phyloP scores from a whole-genome alignment of 768 basidiomycete species.

The Suillus sp. region DNA sequence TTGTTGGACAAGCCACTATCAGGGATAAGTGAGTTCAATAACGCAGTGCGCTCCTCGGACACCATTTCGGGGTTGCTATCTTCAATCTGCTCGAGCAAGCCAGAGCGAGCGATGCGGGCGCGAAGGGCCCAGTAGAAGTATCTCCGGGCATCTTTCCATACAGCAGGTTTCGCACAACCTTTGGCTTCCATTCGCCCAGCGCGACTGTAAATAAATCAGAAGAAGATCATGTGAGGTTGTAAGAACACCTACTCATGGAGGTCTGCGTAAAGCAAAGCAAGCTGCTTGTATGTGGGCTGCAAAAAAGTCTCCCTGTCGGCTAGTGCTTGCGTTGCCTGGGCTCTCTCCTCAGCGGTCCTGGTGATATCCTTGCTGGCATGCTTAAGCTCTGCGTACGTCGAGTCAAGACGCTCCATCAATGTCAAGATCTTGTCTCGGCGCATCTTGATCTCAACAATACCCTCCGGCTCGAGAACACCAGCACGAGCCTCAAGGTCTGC shows the following conservation, averaged over 20 bases:
- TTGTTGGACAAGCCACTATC: constrained; percentile 55
- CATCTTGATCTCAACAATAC: constrained; percentile 97
- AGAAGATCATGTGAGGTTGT: constrained; percentile 8
- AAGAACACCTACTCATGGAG: constrained; percentile 80
- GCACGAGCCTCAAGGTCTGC: constrained; percentile 95
- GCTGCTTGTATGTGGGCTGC: constrained; percentile 90
- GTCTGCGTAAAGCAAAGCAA: constrained; percentile 93
- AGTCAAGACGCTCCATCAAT: constrained; percentile 93
- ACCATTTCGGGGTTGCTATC: constrained; percentile 74
- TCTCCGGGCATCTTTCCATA: constrained; percentile 88
- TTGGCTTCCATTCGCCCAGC: constrained; percentile 97
- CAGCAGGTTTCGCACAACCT: constrained; percentile 83
- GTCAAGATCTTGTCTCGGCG: constrained; percentile 88
- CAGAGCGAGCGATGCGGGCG: constrained; percentile 72
- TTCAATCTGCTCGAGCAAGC: constrained; percentile 61
- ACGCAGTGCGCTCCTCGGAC: constrained; percentile 62
- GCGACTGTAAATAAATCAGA: constrained; percentile 55
- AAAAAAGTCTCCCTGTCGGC: constrained; percentile 77
- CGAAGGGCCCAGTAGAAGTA: constrained; percentile 95
- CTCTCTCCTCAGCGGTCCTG: constrained; percentile 74
- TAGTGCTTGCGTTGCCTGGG: constrained; percentile 67
- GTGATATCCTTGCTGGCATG: constrained; percentile 73
- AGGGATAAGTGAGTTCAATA: constrained; percentile 64
- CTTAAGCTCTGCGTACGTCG: constrained; percentile 80
- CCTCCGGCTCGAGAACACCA: constrained; percentile 96